Evolutionary conservation across 2,329 filamentous ascomycete species (phyloP).

Genomic region (Pseudogymnoascus sp.): DNA sequence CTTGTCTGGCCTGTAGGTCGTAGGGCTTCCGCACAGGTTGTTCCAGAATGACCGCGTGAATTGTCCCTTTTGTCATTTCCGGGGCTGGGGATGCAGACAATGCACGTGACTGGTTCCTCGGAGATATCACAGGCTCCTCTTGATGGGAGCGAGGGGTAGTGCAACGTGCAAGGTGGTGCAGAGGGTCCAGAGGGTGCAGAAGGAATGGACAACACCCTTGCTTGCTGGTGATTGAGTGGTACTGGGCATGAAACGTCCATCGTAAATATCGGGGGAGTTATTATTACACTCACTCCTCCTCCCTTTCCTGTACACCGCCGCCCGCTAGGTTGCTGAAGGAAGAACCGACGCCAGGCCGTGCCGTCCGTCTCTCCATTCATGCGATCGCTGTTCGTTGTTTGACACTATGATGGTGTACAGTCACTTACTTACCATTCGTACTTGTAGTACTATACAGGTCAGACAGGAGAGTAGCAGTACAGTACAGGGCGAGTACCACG

Average conservation of each 20-base stretch:
- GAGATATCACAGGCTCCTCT: not conserved
- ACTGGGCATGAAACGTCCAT: not conserved
- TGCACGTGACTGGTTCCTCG: not conserved
- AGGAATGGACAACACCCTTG: not conserved
- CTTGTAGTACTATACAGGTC: not conserved
- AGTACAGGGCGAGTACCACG: not conserved
- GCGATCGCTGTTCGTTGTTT: constrained; percentile 1
- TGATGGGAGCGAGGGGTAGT: not conserved
- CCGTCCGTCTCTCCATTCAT: constrained; percentile 1
- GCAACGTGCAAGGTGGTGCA: not conserved
- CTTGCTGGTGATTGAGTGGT: not conserved
- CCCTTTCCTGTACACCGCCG: not conserved
- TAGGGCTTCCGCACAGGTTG: not conserved
- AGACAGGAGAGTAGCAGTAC: not conserved
- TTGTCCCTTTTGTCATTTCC: not conserved
- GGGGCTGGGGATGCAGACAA: not conserved
- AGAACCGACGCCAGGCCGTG: constrained; percentile 1
- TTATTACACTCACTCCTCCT: not conserved
- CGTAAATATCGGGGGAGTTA: not conserved
- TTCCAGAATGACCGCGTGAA: not conserved
- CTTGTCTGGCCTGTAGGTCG: not conserved
- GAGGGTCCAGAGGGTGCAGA: not conserved
- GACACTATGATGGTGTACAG: constrained; percentile 1
- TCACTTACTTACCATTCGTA: not conserved
- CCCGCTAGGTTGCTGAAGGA: not conserved